Evolutionary conservation across 2,329 filamentous ascomycete genomes (phyloP).

Genomic region (Phoma herbarum): DNA sequence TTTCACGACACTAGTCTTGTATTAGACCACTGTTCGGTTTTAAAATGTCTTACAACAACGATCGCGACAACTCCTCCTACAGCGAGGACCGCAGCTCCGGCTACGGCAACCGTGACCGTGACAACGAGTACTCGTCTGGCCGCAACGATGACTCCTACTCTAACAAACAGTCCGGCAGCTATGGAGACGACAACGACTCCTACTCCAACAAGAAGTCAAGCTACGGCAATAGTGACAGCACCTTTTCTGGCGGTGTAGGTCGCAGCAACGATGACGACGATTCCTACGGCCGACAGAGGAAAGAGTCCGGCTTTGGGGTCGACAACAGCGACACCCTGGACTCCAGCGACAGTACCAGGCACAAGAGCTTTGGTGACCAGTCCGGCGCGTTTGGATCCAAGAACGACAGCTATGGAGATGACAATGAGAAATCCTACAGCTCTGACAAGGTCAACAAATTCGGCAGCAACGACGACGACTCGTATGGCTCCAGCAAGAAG

Average conservation of each 20-base stretch:
- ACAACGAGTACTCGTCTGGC: slow-evolving; percentile 28
- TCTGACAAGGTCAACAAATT: slow-evolving; percentile 6
- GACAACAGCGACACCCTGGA: slow-evolving; percentile 16
- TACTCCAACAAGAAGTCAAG: slow-evolving; percentile 13
- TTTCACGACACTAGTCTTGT: background rate
- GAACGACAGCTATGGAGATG: slow-evolving; percentile 10
- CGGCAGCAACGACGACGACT: background rate
- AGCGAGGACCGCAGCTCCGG: slow-evolving; percentile 30
- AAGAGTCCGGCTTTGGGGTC: slow-evolving; percentile 13
- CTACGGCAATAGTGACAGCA: slow-evolving; percentile 11
- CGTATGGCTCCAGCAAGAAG: background rate
- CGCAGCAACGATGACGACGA: slow-evolving; percentile 13
- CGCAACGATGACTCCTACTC: slow-evolving; percentile 25
- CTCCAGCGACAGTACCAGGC: slow-evolving; percentile 11
- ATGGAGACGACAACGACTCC: slow-evolving; percentile 14
- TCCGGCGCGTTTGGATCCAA: slow-evolving; percentile 19
- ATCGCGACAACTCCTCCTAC: slow-evolving; percentile 27
- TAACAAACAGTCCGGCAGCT: slow-evolving; percentile 11
- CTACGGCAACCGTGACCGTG: slow-evolving; percentile 24
- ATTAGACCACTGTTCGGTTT: background rate
- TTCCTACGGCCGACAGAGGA: slow-evolving; percentile 7
- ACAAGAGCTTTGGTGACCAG: slow-evolving; percentile 18
- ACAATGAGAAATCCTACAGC: background rate
- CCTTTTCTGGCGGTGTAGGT: slow-evolving; percentile 11
- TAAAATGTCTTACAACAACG: slow-evolving; percentile 42